Conservation (phyloP, 2,329 filamentous ascomycete species). For the Dothidotthia symphoricarpi region DNA sequence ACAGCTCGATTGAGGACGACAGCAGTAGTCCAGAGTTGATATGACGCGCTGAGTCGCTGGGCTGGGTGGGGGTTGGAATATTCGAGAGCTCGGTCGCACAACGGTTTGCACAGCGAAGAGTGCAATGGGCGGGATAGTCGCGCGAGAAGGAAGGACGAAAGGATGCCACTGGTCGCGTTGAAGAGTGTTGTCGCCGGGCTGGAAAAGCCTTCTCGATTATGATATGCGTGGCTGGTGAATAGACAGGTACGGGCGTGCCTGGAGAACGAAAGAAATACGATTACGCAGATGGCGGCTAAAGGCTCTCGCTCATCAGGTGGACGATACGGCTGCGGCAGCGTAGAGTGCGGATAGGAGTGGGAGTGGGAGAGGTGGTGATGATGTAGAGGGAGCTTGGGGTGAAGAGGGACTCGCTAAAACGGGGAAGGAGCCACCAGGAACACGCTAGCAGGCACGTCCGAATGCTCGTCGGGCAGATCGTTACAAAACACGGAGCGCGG, state of each 20-base stretch:
- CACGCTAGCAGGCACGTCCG: constrained; percentile 7
- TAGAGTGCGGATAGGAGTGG: constrained; percentile 13
- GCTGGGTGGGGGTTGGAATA: neutral
- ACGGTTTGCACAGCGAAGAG: constrained; percentile 8
- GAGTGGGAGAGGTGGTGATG: constrained; percentile 10
- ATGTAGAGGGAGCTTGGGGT: constrained; percentile 15
- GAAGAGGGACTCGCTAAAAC: constrained; percentile 13
- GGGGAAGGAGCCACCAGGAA: constrained; percentile 7
- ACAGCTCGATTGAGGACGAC: constrained; percentile 18
- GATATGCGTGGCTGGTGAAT: constrained; percentile 34
- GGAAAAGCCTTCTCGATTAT: constrained; percentile 26
- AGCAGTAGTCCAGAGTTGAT: constrained; percentile 8
- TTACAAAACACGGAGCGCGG: constrained; percentile 18
- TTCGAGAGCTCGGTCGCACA: constrained; percentile 7
- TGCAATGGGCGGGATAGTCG: constrained; percentile 5
- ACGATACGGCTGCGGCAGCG: constrained; percentile 16
- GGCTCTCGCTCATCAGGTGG: constrained; percentile 28
- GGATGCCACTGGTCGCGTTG: constrained; percentile 14
- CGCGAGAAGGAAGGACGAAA: constrained; percentile 32
- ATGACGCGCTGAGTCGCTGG: constrained; percentile 1
- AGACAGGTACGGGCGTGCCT: constrained; percentile 38
- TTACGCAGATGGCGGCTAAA: constrained; percentile 35
- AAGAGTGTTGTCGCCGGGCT: constrained; percentile 9
- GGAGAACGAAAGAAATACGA: constrained; percentile 41
- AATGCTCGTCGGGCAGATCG: constrained; percentile 10